Evolutionary conservation across 768 basidiomycete genomes (phyloP).

Genomic region (Boletus subparvulus): DNA sequence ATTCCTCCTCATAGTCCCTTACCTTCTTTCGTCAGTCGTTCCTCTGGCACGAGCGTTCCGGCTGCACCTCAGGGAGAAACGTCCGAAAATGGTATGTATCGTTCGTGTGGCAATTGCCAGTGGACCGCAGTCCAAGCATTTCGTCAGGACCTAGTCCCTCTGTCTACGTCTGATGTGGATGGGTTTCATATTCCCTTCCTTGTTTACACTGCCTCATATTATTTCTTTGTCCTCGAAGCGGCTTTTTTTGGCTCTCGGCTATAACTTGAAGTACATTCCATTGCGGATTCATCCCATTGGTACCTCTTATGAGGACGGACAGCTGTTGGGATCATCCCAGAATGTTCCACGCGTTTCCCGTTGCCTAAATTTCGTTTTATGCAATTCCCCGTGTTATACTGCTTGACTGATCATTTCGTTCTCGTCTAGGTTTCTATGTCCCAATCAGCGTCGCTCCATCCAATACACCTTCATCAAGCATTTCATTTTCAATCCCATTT

Average conservation of each 20-base stretch:
- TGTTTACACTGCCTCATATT: neutral
- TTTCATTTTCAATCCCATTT: neutral
- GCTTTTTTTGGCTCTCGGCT: neutral
- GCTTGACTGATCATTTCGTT: neutral
- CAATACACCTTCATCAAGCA: neutral
- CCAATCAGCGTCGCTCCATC: neutral
- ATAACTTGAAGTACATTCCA: neutral
- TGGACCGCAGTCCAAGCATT: conserved; percentile 1
- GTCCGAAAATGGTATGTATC: conserved; percentile 21
- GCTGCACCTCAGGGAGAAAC: neutral
- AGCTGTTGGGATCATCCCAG: neutral
- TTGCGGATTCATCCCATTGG: neutral
- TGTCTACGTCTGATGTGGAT: neutral
- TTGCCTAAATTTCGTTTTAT: neutral
- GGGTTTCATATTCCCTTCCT: neutral
- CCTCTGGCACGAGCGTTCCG: neutral
- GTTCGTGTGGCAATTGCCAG: conserved; percentile 7
- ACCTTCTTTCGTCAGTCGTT: neutral
- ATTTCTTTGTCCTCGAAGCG: neutral
- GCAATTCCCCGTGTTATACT: neutral
- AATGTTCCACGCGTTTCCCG: neutral
- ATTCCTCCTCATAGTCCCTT: neutral
- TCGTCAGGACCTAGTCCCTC: neutral
- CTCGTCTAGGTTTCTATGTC: conserved; percentile 6
- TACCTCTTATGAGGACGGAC: neutral